Conservation (phyloP, 1,284 basidiomycete genomes). For the Moesziomyces antarcticus region DNA sequence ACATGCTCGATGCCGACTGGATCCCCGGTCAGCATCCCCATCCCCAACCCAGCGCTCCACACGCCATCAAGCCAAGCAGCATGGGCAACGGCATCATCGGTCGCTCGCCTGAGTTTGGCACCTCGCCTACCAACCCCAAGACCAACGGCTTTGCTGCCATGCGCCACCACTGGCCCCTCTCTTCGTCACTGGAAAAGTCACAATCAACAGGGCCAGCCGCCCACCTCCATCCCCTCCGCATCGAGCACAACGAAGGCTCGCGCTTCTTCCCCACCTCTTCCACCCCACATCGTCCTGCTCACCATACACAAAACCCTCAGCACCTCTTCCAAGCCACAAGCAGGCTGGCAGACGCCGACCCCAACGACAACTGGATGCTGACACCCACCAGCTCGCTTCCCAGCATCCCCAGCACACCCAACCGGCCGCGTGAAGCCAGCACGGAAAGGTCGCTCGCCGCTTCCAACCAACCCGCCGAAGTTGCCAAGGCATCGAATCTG, state of each 20-base stretch:
- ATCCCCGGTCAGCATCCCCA: constrained; percentile 29
- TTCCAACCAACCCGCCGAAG: background rate
- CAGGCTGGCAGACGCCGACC: constrained; percentile 7
- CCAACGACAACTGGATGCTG: constrained; percentile 52
- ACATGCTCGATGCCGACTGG: constrained; percentile 17
- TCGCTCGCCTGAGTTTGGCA: constrained; percentile 36
- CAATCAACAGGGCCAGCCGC: constrained; percentile 23
- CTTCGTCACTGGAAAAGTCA: constrained; percentile 33
- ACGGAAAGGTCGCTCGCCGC: constrained; percentile 15
- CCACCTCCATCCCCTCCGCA: constrained; percentile 30
- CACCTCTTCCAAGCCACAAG: background rate
- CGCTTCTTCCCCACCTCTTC: constrained; percentile 28
- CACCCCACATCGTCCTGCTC: constrained; percentile 14
- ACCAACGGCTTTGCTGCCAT: constrained; percentile 2
- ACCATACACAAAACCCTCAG: constrained; percentile 3
- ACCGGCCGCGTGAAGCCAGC: constrained; percentile 25
- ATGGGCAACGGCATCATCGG: constrained; percentile 47
- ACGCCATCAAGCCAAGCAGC: constrained; percentile 41
- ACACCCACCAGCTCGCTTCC: constrained; percentile 56
- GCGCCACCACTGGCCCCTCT: constrained; percentile 37
- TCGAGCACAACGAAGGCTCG: constrained; percentile 27
- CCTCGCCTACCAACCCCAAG: constrained; percentile 27
- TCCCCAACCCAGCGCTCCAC: constrained; percentile 17
- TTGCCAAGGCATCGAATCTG: background rate
- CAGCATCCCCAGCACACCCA: constrained; percentile 54